Conservation (phyloP, 148 eudicot species). For the Camellia japonica region DNA sequence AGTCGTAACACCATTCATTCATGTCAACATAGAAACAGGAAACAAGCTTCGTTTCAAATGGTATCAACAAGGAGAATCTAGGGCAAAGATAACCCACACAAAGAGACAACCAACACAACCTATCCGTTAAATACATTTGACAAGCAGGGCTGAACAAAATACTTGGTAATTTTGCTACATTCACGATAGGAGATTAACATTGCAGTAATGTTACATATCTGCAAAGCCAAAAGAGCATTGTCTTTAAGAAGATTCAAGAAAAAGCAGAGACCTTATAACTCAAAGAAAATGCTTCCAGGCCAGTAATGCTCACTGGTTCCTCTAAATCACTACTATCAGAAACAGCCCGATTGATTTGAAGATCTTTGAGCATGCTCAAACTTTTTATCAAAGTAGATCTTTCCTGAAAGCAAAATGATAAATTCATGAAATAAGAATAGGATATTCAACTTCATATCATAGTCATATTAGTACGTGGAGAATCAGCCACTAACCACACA, state of each 20-base stretch:
- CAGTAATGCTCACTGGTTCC: conserved; percentile 86
- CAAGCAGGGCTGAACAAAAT: background rate
- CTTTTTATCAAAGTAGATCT: conserved; percentile 71
- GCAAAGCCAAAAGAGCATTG: background rate
- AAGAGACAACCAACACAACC: background rate
- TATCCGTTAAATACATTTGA: background rate
- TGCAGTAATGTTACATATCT: background rate
- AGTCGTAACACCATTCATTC: too few species aligned
- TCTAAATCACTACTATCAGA: conserved; percentile 54
- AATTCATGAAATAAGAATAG: conserved; percentile 13
- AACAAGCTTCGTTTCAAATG: background rate
- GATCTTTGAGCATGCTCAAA: conserved; percentile 83
- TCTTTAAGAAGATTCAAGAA: background rate
- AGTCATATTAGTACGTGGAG: background rate
- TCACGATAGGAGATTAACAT: too few species aligned
- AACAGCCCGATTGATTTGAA: conserved; percentile 52
- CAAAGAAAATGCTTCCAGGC: conserved; percentile 87
- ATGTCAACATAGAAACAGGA: too few species aligned
- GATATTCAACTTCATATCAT: background rate
- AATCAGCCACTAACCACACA: conserved; percentile 68
- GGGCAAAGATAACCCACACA: background rate
- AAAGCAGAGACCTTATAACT: conserved; percentile 69
- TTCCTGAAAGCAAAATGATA: conserved; percentile 52
- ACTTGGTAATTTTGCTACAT: too few species aligned
- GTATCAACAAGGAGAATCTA: background rate